A percentile compares a stretch with the other conserved stretches of the same genome.
These are phyloP conservation scores for Elsinoe ampelina DNA, from an alignment of 2,329 filamentous ascomycete genomes.

Conservation along the genomic window DNA sequence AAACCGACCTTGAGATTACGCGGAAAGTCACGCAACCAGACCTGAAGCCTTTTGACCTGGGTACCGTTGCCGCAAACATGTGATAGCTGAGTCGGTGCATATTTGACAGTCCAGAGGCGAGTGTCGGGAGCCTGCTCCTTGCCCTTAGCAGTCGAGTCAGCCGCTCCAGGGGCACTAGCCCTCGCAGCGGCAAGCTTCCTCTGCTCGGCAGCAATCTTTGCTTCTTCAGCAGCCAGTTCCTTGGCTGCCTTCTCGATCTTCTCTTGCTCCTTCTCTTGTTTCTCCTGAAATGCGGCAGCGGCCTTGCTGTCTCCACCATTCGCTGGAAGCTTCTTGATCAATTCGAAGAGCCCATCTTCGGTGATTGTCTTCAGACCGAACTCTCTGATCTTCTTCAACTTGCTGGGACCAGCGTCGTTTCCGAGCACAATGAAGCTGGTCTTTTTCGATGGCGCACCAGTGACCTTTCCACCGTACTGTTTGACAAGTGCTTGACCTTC, in stretches of 20 bases:
- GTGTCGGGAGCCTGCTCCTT: slow-evolving; percentile 39
- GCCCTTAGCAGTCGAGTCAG: slow-evolving; percentile 22
- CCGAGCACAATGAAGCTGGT: slow-evolving; percentile 91
- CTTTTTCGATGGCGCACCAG: slow-evolving; percentile 74
- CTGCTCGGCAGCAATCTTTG: slow-evolving; percentile 40
- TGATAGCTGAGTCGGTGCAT: slow-evolving; percentile 72
- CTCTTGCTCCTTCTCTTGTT: slow-evolving; percentile 73
- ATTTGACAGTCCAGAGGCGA: slow-evolving; percentile 88
- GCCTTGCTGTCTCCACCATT: slow-evolving; percentile 83
- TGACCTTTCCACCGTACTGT: slow-evolving; percentile 87
- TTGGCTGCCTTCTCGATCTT: slow-evolving; percentile 71
- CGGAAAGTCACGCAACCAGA: slow-evolving; percentile 76
- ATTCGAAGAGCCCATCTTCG: slow-evolving; percentile 79
- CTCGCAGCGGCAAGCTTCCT: slow-evolving; percentile 35
- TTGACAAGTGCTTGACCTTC: slow-evolving; percentile 83
- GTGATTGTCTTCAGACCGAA: slow-evolving; percentile 83
- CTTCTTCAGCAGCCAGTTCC: slow-evolving; percentile 77
- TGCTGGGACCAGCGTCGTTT: slow-evolving; percentile 83
- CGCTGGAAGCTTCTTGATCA: slow-evolving; percentile 72
- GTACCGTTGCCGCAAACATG: slow-evolving; percentile 95
- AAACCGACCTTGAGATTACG: slow-evolving; percentile 73
- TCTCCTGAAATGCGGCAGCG: slow-evolving; percentile 74
- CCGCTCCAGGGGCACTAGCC: slow-evolving; percentile 32
- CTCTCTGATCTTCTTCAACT: slow-evolving; percentile 74
- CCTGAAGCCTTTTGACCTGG: slow-evolving; percentile 79